Conservation (phyloP, 2,329 filamentous ascomycete genomes). For the Gnomoniopsis sp. region DNA sequence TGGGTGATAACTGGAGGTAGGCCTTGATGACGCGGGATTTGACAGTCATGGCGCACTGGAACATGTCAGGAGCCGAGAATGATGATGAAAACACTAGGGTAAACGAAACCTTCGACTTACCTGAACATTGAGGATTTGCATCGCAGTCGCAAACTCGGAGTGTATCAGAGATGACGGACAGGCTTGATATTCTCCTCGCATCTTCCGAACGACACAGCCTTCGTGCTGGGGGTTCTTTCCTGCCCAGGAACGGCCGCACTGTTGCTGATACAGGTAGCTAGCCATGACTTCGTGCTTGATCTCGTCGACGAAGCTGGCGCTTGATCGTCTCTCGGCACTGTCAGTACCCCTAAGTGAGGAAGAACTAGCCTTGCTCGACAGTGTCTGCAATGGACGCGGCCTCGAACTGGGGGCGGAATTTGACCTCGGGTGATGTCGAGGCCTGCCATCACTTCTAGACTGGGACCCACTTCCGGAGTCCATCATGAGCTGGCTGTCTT, state of each 20-base stretch:
- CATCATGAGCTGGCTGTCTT: too few species aligned
- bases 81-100: neutral
- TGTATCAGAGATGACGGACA: conserved; percentile 63
- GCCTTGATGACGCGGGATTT: conserved; percentile 78
- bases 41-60: conserved; percentile 72
- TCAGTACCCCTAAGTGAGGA: conserved; percentile 21
- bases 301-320: conserved; percentile 61
- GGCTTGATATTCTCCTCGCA: conserved; percentile 66
- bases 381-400: neutral
- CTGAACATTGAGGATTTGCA: conserved; percentile 67
- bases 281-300: conserved; percentile 83
- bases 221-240: conserved; percentile 66
- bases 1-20: conserved; percentile 69
- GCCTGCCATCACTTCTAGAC: too few species aligned
- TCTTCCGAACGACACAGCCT: conserved; percentile 69
- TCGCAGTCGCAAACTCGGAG: conserved; percentile 62
- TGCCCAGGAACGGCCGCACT: conserved; percentile 72
- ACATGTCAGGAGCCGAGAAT: neutral
- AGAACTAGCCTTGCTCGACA: neutral
- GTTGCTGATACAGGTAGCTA: conserved; percentile 78
- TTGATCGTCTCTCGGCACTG: conserved; percentile 36
- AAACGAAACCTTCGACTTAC: conserved; percentile 44
- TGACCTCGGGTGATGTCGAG: too few species aligned
- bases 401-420: too few species aligned
- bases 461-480: too few species aligned